Base-by-base conservation (phyloP, 2,329 filamentous ascomycete species). In the Samsoniella hepiali region DNA sequence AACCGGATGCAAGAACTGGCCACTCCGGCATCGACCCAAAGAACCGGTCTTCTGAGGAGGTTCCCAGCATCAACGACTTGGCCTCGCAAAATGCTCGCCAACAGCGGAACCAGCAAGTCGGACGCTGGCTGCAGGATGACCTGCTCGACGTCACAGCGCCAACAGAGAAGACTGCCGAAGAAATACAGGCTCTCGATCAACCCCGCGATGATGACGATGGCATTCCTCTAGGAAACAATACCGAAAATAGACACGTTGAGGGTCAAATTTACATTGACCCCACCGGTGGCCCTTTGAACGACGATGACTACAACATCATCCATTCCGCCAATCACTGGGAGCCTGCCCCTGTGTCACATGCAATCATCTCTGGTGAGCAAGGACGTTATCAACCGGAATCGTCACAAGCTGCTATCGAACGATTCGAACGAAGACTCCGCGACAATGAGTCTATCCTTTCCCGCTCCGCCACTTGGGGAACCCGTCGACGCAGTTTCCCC, bases 381-480 rank as follows among this genome's bases (percentile, higher is more conserved):
- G 70, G 69, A 10, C 71, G 71, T 27, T 69, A 76, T 53, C 83
- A 86, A 65, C 84, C 83, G 1, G 73, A 78, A 59, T 78, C 80
- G 1, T 82, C 84, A 1, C 77, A 83, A 50, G 82, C 76, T 17
- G 84, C 84, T 10, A 87, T 87, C 27, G 77, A 78, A 50, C 77
- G 69, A 45, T 86, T 83, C 61, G 76, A 84, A 66, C 76, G 75
- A 11, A 78, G 83, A 76, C 82, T 76, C 61, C 78, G 77, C 27
- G 84, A 87, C 66, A 86, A 79, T 55, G 82, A 81, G 34, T 88
- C 86, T 0, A 77, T 88, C 11, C 73, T 87, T 10, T 89, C 86
- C 2, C 79, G 84, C 65, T 82, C 86, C 15, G 88, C 88, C 22
- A 91, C 89, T 0, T 87, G 89, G 81, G 89, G 89, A 17, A 91